Evolutionary conservation across 163 green algal species (phyloP).

Genomic region (Coccomyxa subellipsoidea): DNA sequence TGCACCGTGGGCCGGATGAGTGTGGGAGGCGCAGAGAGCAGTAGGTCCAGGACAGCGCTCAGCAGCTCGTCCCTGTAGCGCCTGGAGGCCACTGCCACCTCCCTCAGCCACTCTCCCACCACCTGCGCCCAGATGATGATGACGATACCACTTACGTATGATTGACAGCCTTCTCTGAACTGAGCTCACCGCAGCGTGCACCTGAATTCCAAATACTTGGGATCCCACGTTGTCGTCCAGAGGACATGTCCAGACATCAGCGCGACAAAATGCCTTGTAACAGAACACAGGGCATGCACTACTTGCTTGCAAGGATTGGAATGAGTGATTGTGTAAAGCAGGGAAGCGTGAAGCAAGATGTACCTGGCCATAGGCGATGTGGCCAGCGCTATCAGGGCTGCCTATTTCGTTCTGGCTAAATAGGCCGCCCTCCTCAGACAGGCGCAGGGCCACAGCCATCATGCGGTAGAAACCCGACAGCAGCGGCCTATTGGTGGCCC

Average conservation of each 20-base stretch:
- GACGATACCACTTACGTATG: too few relatives aligned
- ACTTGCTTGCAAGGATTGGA: too few relatives aligned
- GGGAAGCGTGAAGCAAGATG: neutral
- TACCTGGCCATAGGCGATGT: neutral
- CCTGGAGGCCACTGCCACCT: constrained; percentile 11
- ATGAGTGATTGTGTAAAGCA: too few relatives aligned
- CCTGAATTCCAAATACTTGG: too few relatives aligned
- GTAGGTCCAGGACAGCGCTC: constrained; percentile 22
- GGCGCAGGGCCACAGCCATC: neutral
- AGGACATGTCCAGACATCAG: too few relatives aligned
- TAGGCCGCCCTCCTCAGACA: neutral
- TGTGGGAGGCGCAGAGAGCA: constrained; percentile 24
- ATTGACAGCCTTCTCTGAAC: too few relatives aligned
- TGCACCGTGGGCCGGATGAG: constrained; percentile 12
- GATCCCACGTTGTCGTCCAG: too few relatives aligned
- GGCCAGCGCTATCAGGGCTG: too few relatives aligned
- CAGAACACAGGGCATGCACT: too few relatives aligned
- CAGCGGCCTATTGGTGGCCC: neutral
- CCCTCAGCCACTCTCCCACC: constrained; percentile 3
- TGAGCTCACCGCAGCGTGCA: too few relatives aligned
- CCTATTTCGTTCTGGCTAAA: neutral
- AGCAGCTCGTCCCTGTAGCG: constrained; percentile 33
- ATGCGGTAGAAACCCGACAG: constrained; percentile 6
- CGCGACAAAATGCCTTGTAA: too few relatives aligned
- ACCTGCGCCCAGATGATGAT: neutral